These are phyloP conservation scores for Firmiana major DNA, from an alignment of 345 rosid species.

Conservation along the genomic window DNA sequence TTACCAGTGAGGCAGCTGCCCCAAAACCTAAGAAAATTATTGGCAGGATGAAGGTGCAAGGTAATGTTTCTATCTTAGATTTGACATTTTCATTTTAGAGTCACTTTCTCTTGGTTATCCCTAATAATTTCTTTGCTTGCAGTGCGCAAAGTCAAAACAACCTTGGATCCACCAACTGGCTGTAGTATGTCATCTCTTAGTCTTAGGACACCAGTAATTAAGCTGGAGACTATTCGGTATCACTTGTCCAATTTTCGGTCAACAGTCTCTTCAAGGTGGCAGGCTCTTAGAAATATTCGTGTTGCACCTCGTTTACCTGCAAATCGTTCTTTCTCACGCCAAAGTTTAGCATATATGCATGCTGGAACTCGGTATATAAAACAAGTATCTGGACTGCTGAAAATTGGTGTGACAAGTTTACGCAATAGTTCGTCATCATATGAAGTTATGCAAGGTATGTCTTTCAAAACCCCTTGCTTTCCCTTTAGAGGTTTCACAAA, in stretches of 20 bases:
- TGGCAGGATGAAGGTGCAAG: conserved; percentile 98
- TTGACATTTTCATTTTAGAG: conserved; percentile 12
- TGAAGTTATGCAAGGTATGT: conserved; percentile 77
- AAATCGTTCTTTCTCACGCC: conserved; percentile 75
- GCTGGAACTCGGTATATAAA: conserved; percentile 89
- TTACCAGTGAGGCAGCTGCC: conserved; percentile 54
- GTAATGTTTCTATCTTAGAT: conserved; percentile 30
- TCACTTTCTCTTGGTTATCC: conserved; percentile 10
- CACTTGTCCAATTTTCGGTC: conserved; percentile 59
- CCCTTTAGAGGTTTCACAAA: not conserved
- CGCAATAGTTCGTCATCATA: conserved; percentile 90
- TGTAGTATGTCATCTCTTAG: conserved; percentile 74
- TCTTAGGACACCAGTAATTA: conserved; percentile 50
- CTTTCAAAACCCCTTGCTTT: not conserved
- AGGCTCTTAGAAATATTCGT: conserved; percentile 56
- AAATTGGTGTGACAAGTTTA: conserved; percentile 83
- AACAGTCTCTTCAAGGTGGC: conserved; percentile 64
- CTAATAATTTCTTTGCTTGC: conserved; percentile 27
- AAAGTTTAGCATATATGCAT: conserved; percentile 87
- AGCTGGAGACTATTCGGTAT: conserved; percentile 53
- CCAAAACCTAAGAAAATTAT: conserved; percentile 71
- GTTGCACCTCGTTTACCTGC: conserved; percentile 56
- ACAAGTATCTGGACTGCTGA: conserved; percentile 91
- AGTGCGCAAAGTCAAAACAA: conserved; percentile 89
- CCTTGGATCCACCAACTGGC: conserved; percentile 71